phyloP scores from a whole-genome alignment of 2,329 filamentous ascomycete genomes.

The Salinomyces thailandicus region DNA sequence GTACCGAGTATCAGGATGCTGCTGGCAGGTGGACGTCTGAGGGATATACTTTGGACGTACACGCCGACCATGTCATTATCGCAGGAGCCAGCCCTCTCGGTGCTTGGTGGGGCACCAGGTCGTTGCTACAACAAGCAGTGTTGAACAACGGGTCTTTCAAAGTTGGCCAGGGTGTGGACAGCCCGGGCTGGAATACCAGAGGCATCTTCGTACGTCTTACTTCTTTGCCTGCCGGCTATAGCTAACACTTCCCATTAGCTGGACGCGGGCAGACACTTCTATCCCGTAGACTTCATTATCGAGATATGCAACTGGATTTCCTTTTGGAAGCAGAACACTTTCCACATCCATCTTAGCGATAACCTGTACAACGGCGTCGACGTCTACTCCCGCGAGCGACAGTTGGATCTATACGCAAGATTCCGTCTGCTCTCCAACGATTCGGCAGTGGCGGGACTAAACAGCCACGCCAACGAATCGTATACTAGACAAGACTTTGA shows the following conservation, averaged over 20 bases:
- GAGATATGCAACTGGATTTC: conserved; percentile 52
- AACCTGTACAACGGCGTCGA: conserved; percentile 43
- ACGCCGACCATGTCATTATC: conserved; percentile 34
- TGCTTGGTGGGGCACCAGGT: conserved; percentile 49
- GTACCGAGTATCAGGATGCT: conserved; percentile 24
- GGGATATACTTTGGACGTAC: conserved; percentile 39
- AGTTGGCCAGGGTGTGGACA: conserved; percentile 37
- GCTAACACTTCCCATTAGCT: conserved; percentile 31
- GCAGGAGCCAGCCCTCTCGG: conserved; percentile 45
- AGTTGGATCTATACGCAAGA: conserved; percentile 42
- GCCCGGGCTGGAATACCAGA: conserved; percentile 36
- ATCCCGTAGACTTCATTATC: conserved; percentile 43
- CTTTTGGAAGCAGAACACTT: conserved; percentile 51
- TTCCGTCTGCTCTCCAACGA: conserved; percentile 46
- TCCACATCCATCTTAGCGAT: conserved; percentile 50
- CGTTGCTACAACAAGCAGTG: conserved; percentile 43
- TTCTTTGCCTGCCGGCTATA: no score
- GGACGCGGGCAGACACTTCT: conserved; percentile 47
- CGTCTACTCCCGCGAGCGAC: conserved; percentile 38
- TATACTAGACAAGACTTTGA: conserved; percentile 44
- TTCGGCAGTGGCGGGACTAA: conserved; percentile 39
- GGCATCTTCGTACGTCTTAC: conserved; percentile 17
- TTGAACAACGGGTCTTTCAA: conserved; percentile 32
- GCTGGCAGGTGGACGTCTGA: conserved; percentile 40
- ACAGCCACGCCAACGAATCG: conserved; percentile 44